phyloP scores from a whole-genome alignment of 805 yeast genomes.

The Yueomyces sp. region DNA sequence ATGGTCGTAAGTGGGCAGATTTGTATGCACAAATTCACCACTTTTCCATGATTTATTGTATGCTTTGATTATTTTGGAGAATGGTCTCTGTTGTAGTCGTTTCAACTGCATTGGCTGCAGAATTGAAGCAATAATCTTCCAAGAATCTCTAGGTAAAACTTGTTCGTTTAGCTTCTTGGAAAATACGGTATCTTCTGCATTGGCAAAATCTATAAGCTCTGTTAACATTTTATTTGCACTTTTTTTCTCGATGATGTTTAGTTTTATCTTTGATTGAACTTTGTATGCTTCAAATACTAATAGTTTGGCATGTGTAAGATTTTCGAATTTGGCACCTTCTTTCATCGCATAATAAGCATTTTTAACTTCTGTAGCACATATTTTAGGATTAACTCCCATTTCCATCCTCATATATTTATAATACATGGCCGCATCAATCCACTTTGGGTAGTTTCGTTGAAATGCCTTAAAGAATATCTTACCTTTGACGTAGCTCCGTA shows the following conservation, averaged over 20 bases:
- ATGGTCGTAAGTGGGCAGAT: no score
- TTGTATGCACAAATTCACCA: no score
- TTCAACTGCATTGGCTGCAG: no score
- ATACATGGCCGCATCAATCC: slow-evolving; percentile 12
- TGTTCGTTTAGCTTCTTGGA: background rate
- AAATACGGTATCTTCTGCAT: background rate
- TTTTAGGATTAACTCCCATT: slow-evolving; percentile 5
- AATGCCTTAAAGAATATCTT: slow-evolving; percentile 6
- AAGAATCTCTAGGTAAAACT: background rate
- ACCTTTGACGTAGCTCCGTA: slow-evolving; percentile 9
- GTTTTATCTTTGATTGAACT: slow-evolving; percentile 11
- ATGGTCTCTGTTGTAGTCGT: no score
- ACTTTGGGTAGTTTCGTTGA: background rate
- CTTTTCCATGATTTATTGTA: no score
- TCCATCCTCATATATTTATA: slow-evolving; percentile 8
- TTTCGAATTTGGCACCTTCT: slow-evolving; percentile 3
- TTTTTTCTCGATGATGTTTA: background rate
- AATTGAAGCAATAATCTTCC: background rate
- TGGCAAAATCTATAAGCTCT: background rate
- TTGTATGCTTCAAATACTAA: slow-evolving; percentile 16
- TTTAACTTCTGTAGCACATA: slow-evolving; percentile 9
- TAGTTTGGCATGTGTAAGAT: slow-evolving; percentile 6
- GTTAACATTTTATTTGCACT: background rate
- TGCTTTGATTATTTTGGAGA: no score
- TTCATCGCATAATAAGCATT: slow-evolving; percentile 5